These are phyloP conservation scores for Lactarius indigo DNA, from an alignment of 768 basidiomycete genomes.

Conservation along the genomic window DNA sequence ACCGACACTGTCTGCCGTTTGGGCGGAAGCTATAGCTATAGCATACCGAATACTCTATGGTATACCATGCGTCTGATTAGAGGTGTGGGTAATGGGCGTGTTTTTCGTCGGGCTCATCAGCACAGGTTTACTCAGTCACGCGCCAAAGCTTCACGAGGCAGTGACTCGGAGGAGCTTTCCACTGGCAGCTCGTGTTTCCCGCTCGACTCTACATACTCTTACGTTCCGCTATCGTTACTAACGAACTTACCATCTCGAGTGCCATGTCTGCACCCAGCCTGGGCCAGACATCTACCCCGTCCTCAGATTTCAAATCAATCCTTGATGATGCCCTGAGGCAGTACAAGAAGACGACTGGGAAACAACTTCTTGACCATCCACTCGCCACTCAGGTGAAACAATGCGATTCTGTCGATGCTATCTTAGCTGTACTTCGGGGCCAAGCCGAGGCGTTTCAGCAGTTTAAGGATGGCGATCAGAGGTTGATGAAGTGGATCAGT, in stretches of 20 bases:
- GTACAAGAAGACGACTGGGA: constrained; percentile 5
- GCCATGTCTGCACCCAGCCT: too few species aligned
- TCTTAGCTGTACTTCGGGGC: background rate
- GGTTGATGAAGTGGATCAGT: too few species aligned
- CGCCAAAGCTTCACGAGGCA: too few species aligned
- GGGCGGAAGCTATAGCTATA: background rate
- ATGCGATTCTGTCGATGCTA: too few species aligned
- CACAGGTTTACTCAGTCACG: too few species aligned
- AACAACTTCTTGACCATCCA: background rate
- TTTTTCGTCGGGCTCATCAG: background rate
- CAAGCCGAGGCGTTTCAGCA: constrained; percentile 1
- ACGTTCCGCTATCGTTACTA: too few species aligned
- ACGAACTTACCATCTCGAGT: too few species aligned
- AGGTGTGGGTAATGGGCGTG: background rate
- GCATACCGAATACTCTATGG: background rate
- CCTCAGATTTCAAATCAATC: constrained; percentile 1
- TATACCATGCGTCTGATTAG: background rate
- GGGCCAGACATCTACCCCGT: background rate
- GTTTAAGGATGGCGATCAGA: too few species aligned
- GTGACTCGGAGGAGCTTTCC: too few species aligned
- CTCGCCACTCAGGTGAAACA: too few species aligned
- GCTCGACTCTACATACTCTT: too few species aligned
- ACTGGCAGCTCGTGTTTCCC: too few species aligned
- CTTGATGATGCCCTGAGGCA: background rate
- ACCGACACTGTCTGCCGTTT: background rate